Base-by-base conservation (phyloP, 2,329 filamentous ascomycete genomes). In the Cercospora sp. region DNA sequence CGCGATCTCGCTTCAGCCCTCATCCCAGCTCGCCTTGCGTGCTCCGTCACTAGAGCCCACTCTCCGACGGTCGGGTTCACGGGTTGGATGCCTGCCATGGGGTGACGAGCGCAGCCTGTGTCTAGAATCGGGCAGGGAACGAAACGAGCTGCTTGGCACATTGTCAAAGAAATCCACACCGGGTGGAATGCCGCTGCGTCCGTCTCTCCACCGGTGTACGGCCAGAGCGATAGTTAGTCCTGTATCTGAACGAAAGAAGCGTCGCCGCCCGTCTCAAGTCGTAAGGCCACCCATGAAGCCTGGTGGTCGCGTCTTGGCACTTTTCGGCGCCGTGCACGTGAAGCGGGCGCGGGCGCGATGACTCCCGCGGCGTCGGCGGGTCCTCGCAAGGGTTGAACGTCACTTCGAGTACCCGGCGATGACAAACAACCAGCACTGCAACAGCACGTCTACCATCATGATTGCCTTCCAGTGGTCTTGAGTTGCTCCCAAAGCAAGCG, bases 401-500 rank as follows among this genome's bases (percentile, higher is more conserved):
- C 60, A 63, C 60, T 53, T 48, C 7, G 45, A 30, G 28, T 40
- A n/a, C 18, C 36, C 5, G 23, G 60, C 40, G 28, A 23, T 51
- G 23, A 30, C 60, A 48, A 13, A 18, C 60, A 51, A 31, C 26
- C 60, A 63, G 45, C 33, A 69, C 64, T 51, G 51, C 58, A 63
- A 42, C 69, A 57, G 65, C 42, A 53, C 12, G 10, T 18, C 42
- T 28, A 36, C 65, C 68, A 67, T 57, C 66, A 48, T 68, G 57
- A 51, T 66, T 67, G 60, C 66, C 66, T 31, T 51, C 33, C 67
- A 45, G 28, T 64, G 57, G 30, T 48, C 31, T 57, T 67, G 61
- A 67, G 42, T 23, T 60, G 40, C 36, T 60, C 48, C 30, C 31
- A 36, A 60, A 66, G 36, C 58, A 26, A 67, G 9, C 33, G 20